A percentile compares a stretch with the other conserved stretches of the same genome.
These are phyloP conservation scores for Nakataea oryzae DNA, from an alignment of 2,329 filamentous ascomycete genomes.

Conservation along the genomic window DNA sequence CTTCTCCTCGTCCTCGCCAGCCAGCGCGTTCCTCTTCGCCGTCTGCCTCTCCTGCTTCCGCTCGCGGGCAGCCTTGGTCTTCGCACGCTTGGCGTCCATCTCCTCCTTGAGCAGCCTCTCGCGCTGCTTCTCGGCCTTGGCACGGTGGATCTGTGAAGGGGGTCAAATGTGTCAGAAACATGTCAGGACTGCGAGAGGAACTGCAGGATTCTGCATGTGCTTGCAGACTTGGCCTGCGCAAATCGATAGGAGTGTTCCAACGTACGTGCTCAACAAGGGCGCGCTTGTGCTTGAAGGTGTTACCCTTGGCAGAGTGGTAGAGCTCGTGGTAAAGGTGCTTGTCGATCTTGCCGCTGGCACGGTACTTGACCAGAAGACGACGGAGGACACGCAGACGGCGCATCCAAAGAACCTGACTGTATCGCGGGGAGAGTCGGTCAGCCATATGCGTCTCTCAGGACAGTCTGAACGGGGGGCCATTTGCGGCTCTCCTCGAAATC, in stretches of 20 bases:
- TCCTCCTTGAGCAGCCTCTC: constrained; percentile 96
- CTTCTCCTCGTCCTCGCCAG: constrained; percentile 58
- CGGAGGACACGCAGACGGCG: constrained; percentile 98
- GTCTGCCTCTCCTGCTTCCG: constrained; percentile 86
- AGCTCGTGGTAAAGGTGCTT: constrained; percentile 99
- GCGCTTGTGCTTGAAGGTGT: constrained; percentile 99
- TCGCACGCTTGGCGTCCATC: constrained; percentile 99
- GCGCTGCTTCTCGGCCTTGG: constrained; percentile 98
- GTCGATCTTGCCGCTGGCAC: constrained; percentile 99
- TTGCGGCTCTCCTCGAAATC: constrained; percentile 15
- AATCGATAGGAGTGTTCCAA: constrained; percentile 19
- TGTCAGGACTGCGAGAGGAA: not conserved
- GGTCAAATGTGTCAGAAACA: constrained; percentile 4
- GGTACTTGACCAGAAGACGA: constrained; percentile 98
- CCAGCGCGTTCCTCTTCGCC: constrained; percentile 82
- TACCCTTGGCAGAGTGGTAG: constrained; percentile 99
- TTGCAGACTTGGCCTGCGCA: not conserved
- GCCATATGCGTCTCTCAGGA: constrained; percentile 1
- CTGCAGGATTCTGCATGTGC: not conserved
- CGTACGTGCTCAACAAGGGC: constrained; percentile 99
- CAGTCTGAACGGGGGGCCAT: not conserved
- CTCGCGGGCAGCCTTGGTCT: constrained; percentile 99
- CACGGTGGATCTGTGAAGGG: constrained; percentile 81
- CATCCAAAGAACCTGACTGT: constrained; percentile 97
- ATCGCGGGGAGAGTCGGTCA: constrained; percentile 15